Base-by-base conservation (phyloP, 257 asterid genomes). In the Fraxinus quadrangulata region DNA sequence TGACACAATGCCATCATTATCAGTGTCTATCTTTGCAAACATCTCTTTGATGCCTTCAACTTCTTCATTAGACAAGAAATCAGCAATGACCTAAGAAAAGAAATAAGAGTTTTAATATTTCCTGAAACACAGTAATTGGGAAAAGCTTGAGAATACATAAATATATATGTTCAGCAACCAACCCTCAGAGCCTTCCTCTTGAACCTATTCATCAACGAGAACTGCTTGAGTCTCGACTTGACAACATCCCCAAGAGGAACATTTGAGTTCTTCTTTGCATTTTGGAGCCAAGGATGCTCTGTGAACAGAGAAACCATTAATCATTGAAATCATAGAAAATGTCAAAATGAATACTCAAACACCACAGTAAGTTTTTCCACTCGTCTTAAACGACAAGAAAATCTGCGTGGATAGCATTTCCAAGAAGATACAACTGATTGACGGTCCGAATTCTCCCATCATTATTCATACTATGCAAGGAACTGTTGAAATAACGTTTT, bases 201-300 rank as follows among this genome's bases (percentile, higher is more conserved):
- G 89, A 94, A 94, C 84, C 98, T 88, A 85, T 92, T 92, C 98
- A 92, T 94, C 88, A 92, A 67, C 1, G 98, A 89, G 79, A 94
- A 92, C 88, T 94, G 98, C 90, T 90, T 92, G 81, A 94, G 92
- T 80, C 98, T 91, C 72, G 97, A 89, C 86, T 85, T 91, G 72
- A 94, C 98, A 85, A 94, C 94, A 90, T 94, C 98, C 82, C 97
- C 98, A 73, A 94, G 97, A 76, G 96, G 92, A 80, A 92, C 97
- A 89, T 94, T 92, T 10, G 97, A 85, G 83, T 97, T 97, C 88
- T 90, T 94, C 85, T 91, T 94, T 16, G 97, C 98, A 89, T 94
- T 92, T 81, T 86, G 97, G 73, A 94, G 82, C 98, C 98, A 94
- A 82, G 97, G 79, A 85, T 94, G 97, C 68, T 94, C 98, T 94